Percentiles rank a stretch among this genome's conserved stretches.
Evolutionary conservation across 805 yeast genomes (phyloP).

Genomic region (Naumovozyma dairenensis): DNA sequence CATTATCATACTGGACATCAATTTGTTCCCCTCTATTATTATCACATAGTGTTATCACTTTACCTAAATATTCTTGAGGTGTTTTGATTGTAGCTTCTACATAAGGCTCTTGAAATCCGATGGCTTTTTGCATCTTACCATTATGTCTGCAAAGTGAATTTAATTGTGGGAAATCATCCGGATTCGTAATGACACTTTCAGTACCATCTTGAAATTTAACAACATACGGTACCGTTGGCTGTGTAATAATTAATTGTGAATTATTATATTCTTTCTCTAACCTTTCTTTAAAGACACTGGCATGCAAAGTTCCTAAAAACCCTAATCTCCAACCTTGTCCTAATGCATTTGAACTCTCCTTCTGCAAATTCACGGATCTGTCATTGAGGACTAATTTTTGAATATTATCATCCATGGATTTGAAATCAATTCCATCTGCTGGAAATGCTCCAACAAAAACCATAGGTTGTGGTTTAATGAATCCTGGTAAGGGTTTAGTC

Average conservation of each 20-base stretch:
- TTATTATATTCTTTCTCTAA: constrained; percentile 83
- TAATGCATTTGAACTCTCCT: constrained; percentile 86
- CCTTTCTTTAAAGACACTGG: constrained; percentile 87
- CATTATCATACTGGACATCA: constrained; percentile 56
- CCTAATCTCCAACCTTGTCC: constrained; percentile 99
- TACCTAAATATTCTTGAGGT: constrained; percentile 82
- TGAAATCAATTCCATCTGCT: constrained; percentile 86
- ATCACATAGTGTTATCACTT: constrained; percentile 80
- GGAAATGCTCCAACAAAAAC: constrained; percentile 98
- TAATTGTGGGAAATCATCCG: constrained; percentile 80
- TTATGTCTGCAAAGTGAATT: constrained; percentile 23
- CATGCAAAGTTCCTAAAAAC: constrained; percentile 87
- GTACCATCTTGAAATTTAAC: constrained; percentile 57
- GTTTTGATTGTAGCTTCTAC: constrained; percentile 86
- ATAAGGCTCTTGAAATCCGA: constrained; percentile 63
- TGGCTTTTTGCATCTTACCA: constrained; percentile 25
- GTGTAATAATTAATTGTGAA: constrained; percentile 80
- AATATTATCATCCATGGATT: constrained; percentile 79
- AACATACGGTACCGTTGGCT: constrained; percentile 92
- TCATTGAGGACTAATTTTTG: constrained; percentile 84
- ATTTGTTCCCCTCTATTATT: constrained; percentile 73
- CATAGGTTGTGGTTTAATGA: constrained; percentile 96
- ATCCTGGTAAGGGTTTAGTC: constrained; percentile 81
- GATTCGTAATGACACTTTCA: constrained; percentile 67
- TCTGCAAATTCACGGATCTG: constrained; percentile 77